These are phyloP conservation scores for Cetradonia linearis DNA, from an alignment of 495 filamentous ascomycete species.

Conservation along the genomic window DNA sequence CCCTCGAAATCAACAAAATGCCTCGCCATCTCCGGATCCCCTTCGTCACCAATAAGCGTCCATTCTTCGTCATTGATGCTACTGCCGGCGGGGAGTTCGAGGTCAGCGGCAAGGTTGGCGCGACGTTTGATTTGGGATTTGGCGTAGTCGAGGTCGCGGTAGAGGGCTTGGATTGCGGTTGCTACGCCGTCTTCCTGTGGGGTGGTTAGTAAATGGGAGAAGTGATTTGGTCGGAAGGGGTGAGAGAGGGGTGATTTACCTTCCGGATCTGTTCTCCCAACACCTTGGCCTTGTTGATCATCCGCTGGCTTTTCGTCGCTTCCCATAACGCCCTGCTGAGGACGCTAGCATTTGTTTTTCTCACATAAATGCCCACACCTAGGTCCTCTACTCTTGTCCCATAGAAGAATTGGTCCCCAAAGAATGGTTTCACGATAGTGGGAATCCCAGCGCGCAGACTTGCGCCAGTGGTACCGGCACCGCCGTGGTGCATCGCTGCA, in stretches of 20 bases:
- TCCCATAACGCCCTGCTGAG: slow-evolving; percentile 88
- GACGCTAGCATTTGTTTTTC: slow-evolving; percentile 71
- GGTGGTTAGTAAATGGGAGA: slow-evolving; percentile 15
- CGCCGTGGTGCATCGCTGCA: slow-evolving; percentile 88
- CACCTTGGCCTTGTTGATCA: slow-evolving; percentile 74
- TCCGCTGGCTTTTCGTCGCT: slow-evolving; percentile 74
- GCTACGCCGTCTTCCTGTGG: slow-evolving; percentile 77
- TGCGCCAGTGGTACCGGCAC: slow-evolving; percentile 89
- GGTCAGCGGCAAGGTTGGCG: slow-evolving; percentile 34
- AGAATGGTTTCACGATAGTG: slow-evolving; percentile 93
- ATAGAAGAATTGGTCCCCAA: slow-evolving; percentile 97
- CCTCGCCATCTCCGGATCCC: slow-evolving; percentile 43
- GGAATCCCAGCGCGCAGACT: slow-evolving; percentile 86
- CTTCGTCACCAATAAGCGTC: slow-evolving; percentile 66
- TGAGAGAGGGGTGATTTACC: slow-evolving; percentile 41
- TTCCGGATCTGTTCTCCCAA: slow-evolving; percentile 79
- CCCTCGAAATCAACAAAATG: slow-evolving; percentile 30
- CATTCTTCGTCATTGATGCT: slow-evolving; percentile 53
- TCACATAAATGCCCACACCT: slow-evolving; percentile 82
- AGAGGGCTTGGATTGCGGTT: slow-evolving; percentile 83
- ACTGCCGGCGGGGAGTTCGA: slow-evolving; percentile 29
- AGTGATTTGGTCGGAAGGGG: slow-evolving; percentile 6
- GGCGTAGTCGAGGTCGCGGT: slow-evolving; percentile 94
- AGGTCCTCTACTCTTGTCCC: slow-evolving; percentile 80
- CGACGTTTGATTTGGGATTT: slow-evolving; percentile 67